Evolutionary conservation across 2,329 filamentous ascomycete genomes (phyloP).

Genomic region (Alternaria dauci): DNA sequence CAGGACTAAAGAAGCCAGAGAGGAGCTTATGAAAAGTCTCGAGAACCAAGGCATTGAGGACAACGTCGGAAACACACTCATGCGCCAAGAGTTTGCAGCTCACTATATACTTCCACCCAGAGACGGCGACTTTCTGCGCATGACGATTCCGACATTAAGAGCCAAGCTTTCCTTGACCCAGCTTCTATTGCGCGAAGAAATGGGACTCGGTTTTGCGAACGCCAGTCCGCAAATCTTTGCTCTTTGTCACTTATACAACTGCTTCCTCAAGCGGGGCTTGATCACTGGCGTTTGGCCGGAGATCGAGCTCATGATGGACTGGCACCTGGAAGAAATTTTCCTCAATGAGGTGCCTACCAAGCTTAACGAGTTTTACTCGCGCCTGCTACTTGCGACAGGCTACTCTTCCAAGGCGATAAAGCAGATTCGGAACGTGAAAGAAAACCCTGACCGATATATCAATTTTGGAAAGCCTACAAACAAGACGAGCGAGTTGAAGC

Average conservation of each 20-base stretch:
- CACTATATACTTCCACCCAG: neutral
- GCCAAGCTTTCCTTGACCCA: neutral
- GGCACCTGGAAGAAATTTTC: neutral
- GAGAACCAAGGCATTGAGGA: neutral
- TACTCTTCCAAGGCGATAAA: neutral
- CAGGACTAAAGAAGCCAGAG: neutral
- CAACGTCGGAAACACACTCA: neutral
- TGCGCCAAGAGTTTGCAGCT: neutral
- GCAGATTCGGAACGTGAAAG: neutral
- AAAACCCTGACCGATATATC: neutral
- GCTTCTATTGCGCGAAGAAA: neutral
- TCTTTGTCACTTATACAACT: conserved; percentile 1
- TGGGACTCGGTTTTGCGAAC: neutral
- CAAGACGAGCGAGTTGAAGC: neutral
- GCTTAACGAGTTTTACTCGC: neutral
- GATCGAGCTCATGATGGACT: neutral
- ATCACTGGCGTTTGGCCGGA: neutral
- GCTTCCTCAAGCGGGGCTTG: neutral
- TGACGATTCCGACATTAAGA: neutral
- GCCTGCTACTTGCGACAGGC: neutral
- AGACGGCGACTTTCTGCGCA: neutral
- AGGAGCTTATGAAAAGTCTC: neutral
- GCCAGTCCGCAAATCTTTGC: neutral
- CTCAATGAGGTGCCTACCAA: neutral
- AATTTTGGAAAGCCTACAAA: neutral